phyloP scores from a whole-genome alignment of 2,329 filamentous ascomycete species.

The Penicillium sp. region DNA sequence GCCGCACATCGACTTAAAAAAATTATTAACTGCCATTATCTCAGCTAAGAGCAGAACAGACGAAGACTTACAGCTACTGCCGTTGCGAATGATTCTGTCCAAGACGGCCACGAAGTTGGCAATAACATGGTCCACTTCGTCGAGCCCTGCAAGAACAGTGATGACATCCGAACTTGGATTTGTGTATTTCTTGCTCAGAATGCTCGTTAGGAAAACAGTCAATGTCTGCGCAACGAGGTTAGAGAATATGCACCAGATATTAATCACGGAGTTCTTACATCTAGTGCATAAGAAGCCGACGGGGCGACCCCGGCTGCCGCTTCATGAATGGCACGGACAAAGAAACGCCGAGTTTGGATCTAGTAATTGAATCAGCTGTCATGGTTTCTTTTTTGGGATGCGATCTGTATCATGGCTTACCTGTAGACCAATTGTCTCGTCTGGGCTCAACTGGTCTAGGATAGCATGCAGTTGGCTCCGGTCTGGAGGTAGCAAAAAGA shows the following conservation, averaged over 20 bases:
- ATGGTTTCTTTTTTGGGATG: neutral
- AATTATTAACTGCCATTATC: neutral
- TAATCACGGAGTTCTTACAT: slow-evolving; percentile 56
- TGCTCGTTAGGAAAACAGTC: slow-evolving; percentile 77
- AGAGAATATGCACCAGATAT: slow-evolving; percentile 32
- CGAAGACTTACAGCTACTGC: slow-evolving; percentile 60
- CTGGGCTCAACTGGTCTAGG: slow-evolving; percentile 67
- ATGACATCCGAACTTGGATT: slow-evolving; percentile 96
- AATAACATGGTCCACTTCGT: slow-evolving; percentile 82
- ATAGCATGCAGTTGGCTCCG: slow-evolving; percentile 64
- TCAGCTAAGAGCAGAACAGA: neutral
- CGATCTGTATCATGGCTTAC: slow-evolving; percentile 35
- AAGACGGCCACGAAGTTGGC: slow-evolving; percentile 81
- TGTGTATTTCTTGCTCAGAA: slow-evolving; percentile 85
- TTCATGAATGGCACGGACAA: slow-evolving; percentile 67
- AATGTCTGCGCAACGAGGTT: slow-evolving; percentile 65
- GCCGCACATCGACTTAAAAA: slow-evolving; percentile 69
- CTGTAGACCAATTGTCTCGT: slow-evolving; percentile 74
- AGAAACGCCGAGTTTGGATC: slow-evolving; percentile 72
- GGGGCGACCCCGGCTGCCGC: slow-evolving; percentile 61
- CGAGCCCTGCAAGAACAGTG: slow-evolving; percentile 79
- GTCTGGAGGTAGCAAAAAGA: slow-evolving; percentile 87
- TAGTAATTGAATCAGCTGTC: slow-evolving; percentile 30
- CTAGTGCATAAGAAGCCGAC: slow-evolving; percentile 74
- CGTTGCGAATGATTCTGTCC: slow-evolving; percentile 78